Evolutionary conservation across 1,139 yeast species (phyloP).

Genomic region (Trichomonascaceae sp.): DNA sequence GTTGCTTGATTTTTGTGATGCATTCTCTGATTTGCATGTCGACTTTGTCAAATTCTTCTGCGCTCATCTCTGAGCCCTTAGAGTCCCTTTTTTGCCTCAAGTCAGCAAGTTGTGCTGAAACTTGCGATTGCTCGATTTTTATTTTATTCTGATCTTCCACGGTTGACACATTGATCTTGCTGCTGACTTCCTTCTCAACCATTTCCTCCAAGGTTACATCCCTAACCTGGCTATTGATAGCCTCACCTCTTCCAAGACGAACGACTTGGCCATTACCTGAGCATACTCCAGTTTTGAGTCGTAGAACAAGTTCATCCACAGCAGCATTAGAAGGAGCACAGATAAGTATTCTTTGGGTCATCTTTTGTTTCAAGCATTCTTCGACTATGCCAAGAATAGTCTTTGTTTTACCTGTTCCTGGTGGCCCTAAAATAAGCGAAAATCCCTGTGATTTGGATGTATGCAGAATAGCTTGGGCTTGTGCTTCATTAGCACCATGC

Average conservation of each 20-base stretch:
- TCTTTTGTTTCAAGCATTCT: conserved; percentile 46
- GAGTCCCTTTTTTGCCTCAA: conserved; percentile 39
- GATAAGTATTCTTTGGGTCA: conserved; percentile 54
- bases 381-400: conserved; percentile 92
- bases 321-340: conserved; percentile 99
- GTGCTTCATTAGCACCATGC: conserved; percentile 74
- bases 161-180: conserved; percentile 27
- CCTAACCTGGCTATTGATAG: conserved; percentile 73
- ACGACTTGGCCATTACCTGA: conserved; percentile 61
- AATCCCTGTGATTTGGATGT: conserved; percentile 67
- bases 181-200: conserved; percentile 59
- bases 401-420: conserved; percentile 97
- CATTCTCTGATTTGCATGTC: conserved; percentile 40
- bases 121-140: conserved; percentile 47
- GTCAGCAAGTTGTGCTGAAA: conserved; percentile 46
- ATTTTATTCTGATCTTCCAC: conserved; percentile 34
- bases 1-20: conserved; percentile 53
- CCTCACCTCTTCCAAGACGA: conserved; percentile 89
- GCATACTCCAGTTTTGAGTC: conserved; percentile 69
- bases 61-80: conserved; percentile 16
- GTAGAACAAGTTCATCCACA: conserved; percentile 89
- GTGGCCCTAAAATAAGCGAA: conserved; percentile 93
- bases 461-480: conserved; percentile 81
- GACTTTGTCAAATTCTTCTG: conserved; percentile 23
- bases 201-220: conserved; percentile 84